Percentiles rank a stretch among this genome's conserved stretches.
These are phyloP conservation scores for Endotrypanum monterogeii DNA, from an alignment of 208 protist genomes.

Conservation along the genomic window DNA sequence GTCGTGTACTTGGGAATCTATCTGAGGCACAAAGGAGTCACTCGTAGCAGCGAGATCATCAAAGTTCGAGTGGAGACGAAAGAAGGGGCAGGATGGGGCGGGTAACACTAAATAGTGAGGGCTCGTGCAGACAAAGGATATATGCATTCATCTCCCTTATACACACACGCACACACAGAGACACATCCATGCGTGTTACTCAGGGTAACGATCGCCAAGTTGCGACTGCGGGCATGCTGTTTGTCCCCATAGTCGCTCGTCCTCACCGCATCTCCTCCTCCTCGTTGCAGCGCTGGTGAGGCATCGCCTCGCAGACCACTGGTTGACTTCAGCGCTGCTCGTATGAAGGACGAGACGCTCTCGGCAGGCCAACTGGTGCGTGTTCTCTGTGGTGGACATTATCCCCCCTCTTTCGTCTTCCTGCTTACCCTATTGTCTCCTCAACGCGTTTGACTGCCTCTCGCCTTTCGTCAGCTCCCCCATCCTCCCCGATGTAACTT, in stretches of 20 bases:
- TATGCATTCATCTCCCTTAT: too few relatives aligned
- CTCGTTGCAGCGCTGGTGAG: background rate
- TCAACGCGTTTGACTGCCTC: background rate
- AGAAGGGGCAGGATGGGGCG: too few relatives aligned
- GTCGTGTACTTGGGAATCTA: too few relatives aligned
- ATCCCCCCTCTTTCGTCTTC: background rate
- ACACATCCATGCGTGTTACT: background rate
- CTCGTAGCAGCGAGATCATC: too few relatives aligned
- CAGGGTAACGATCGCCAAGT: background rate
- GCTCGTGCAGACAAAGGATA: too few relatives aligned
- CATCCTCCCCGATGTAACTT: too few relatives aligned
- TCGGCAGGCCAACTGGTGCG: background rate
- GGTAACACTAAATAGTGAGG: too few relatives aligned
- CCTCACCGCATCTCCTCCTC: background rate
- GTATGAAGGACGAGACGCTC: background rate
- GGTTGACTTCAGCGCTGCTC: background rate
- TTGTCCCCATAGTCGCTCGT: background rate
- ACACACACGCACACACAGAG: too few relatives aligned
- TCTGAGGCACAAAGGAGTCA: too few relatives aligned
- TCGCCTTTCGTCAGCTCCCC: background rate
- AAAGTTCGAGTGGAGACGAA: too few relatives aligned
- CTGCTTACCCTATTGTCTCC: background rate
- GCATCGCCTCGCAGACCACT: background rate
- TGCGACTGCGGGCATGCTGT: background rate
- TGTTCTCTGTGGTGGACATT: background rate